Evolutionary conservation across 1,284 basidiomycete species (phyloP).

Genomic region (Spongiforma sp.): DNA sequence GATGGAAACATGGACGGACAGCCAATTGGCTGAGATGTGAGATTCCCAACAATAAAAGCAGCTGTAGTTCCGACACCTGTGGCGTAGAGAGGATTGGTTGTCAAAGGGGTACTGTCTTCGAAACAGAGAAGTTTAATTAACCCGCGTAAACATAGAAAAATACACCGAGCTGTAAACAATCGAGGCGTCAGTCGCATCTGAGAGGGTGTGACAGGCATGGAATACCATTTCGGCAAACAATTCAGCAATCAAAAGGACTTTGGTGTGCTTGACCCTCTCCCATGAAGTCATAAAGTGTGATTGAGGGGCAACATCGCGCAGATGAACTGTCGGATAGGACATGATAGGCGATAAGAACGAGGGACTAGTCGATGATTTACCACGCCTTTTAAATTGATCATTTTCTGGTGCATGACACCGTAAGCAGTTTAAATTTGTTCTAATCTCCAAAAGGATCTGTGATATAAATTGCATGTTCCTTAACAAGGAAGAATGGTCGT

Average conservation of each 20-base stretch:
- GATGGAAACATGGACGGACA: constrained; percentile 45
- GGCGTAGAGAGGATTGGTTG: not conserved
- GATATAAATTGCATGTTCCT: constrained; percentile 7
- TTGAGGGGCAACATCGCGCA: constrained; percentile 47
- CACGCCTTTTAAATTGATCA: constrained; percentile 19
- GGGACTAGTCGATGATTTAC: not conserved
- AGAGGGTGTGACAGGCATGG: constrained; percentile 12
- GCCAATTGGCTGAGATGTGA: constrained; percentile 50
- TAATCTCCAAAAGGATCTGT: not conserved
- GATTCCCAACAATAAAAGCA: constrained; percentile 56
- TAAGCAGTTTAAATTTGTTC: constrained; percentile 4
- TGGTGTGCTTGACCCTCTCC: constrained; percentile 57
- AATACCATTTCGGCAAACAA: constrained; percentile 63
- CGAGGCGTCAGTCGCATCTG: constrained; percentile 30
- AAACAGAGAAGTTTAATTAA: constrained; percentile 25
- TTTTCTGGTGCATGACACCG: not conserved
- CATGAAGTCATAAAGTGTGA: constrained; percentile 49
- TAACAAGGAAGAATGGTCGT: constrained; percentile 2
- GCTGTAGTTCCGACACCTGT: constrained; percentile 66
- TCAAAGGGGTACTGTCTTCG: not conserved
- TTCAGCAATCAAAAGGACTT: constrained; percentile 59
- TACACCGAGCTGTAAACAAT: constrained; percentile 44
- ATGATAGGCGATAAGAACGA: constrained; percentile 13
- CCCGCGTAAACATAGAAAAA: constrained; percentile 63
- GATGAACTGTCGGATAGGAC: constrained; percentile 37